Evolutionary conservation across 2,329 filamentous ascomycete species (phyloP), one percentile per base, ranked within the genome.

Genomic region (Byssoonygena ceratinophila): DNA sequence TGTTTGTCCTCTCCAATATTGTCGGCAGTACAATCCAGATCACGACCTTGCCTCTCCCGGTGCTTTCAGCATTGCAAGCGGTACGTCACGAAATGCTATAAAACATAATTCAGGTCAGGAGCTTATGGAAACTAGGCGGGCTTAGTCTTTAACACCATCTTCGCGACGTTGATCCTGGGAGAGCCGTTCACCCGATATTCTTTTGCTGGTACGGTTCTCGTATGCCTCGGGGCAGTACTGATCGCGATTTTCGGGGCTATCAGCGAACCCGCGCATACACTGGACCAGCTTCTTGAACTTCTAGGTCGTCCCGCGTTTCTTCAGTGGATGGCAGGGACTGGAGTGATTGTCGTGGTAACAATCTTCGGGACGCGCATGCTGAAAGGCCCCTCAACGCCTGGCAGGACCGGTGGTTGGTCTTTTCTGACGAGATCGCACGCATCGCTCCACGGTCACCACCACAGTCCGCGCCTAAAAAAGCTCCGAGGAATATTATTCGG

Each of bases 61-160:
- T 98, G 4, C 79, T 98, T 31, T 97, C 91, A 53, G 96, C 92
- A 1, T 75, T 98, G 34, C 92, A 98, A 72, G 91, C 91, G 16
- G 75, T 78, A 68, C 60, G 72, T 66, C 32, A 46, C 36, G n/a
- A 36, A 40, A 25, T 46, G 36, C 43, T 48, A 22, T 31, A 39
- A 41, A 51, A 43, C 20, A 40, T 47, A 11, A 14, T 14, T 14
- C 27, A 34, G 44, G 37, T 29, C 2, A 22, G 9, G 32, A 51
- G 8, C 51, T 58, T 44, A 54, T 41, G 32, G 22, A 31, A 34
- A 23, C 29, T 60, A 79, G 66, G 94, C 91, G 2, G 92, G 92
- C 41, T 78, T 98, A 52, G 92, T 98, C 57, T 98, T 98, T 77
- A 98, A 98, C 74, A 95, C 91, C 53, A 88, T 97, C 68, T 95